These are phyloP conservation scores for Angomonas desouzai DNA, from an alignment of 208 protist genomes.

Conservation along the genomic window DNA sequence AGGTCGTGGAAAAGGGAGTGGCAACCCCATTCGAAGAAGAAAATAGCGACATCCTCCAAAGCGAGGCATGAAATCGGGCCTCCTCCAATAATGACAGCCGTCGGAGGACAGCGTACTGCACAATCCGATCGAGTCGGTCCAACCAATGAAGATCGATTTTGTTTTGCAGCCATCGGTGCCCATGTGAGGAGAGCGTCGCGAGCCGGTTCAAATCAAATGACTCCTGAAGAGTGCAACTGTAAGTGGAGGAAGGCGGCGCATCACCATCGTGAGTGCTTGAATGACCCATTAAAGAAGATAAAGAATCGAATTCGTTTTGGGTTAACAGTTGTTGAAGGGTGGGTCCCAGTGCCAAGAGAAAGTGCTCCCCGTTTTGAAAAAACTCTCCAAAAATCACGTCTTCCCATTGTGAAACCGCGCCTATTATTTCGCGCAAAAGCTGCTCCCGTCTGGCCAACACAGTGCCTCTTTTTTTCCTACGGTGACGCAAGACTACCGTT, in stretches of 20 bases:
- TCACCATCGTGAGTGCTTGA: too few relatives aligned
- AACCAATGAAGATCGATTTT: conserved; percentile 25
- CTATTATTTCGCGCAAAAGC: background rate
- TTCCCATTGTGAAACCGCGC: background rate
- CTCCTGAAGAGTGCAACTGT: background rate
- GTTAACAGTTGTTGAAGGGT: background rate
- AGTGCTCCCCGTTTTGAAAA: background rate
- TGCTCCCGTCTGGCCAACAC: background rate
- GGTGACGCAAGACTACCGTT: background rate
- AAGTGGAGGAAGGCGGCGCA: background rate
- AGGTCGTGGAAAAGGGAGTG: background rate
- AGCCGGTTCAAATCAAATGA: background rate
- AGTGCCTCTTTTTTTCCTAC: background rate
- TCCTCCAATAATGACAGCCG: conserved; percentile 45
- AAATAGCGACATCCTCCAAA: conserved; percentile 17
- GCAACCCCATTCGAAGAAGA: background rate
- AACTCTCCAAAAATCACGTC: background rate
- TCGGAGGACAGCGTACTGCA: conserved; percentile 40
- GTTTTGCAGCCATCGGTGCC: conserved; percentile 18
- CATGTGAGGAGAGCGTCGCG: conserved; percentile 21
- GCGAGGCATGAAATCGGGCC: conserved; percentile 15
- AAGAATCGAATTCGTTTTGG: background rate
- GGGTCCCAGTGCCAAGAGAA: background rate
- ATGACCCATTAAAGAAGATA: too few relatives aligned
- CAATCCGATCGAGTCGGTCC: conserved; percentile 20